A percentile compares a stretch with the other conserved stretches of the same genome.
Conservation (phyloP, 2,329 filamentous ascomycete genomes). For the Juglanconis oblonga region DNA sequence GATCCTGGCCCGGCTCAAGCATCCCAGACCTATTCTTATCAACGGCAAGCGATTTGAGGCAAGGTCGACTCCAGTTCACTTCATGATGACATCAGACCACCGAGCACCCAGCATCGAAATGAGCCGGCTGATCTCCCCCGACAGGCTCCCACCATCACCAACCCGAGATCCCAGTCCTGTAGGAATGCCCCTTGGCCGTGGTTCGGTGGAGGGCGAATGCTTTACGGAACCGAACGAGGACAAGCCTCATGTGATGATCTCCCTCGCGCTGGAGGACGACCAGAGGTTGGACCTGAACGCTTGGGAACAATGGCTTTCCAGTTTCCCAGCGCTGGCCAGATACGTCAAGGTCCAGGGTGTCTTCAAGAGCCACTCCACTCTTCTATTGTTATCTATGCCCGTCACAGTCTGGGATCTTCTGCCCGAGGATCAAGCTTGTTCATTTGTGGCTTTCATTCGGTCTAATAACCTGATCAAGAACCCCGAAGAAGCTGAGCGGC, state of each 20-base stretch:
- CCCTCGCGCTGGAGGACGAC: constrained; percentile 55
- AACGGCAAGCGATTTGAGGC: constrained; percentile 58
- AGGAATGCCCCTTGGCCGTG: constrained; percentile 16
- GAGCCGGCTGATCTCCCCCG: constrained; percentile 35
- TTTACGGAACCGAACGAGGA: constrained; percentile 48
- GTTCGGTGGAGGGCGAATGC: constrained; percentile 17
- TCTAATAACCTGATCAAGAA: constrained; percentile 51
- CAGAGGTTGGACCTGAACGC: constrained; percentile 55
- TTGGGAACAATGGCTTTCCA: constrained; percentile 56
- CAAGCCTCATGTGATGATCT: constrained; percentile 60
- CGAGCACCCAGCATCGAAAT: constrained; percentile 57
- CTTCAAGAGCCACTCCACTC: constrained; percentile 59
- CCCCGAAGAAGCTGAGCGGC: constrained; percentile 21
- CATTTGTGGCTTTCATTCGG: constrained; percentile 57
- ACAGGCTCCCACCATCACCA: constrained; percentile 35
- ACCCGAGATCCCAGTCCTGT: constrained; percentile 25
- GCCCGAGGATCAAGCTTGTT: constrained; percentile 54
- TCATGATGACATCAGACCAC: constrained; percentile 62
- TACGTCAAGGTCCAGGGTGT: constrained; percentile 60
- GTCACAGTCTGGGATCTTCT: constrained; percentile 60
- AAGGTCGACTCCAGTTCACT: constrained; percentile 58
- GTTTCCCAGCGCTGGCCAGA: constrained; percentile 55
- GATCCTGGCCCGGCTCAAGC: constrained; percentile 57
- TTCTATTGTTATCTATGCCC: constrained; percentile 56
- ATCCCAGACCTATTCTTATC: constrained; percentile 54